Conservation (phyloP, 306 rosid genomes). For the Arachis stenosperma region DNA sequence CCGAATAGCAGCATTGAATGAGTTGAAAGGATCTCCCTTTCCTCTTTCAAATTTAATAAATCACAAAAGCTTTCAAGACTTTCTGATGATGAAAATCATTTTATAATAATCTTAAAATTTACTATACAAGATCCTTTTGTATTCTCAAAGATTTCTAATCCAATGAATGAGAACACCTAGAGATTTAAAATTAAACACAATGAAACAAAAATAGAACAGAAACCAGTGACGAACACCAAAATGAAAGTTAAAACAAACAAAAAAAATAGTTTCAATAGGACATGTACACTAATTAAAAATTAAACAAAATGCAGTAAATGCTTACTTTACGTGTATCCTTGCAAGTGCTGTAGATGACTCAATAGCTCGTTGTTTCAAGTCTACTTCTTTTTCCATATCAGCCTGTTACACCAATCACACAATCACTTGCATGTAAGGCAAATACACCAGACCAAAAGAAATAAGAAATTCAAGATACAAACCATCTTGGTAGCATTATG, state of each 20-base stretch:
- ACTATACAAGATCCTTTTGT: background rate
- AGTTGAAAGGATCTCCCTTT: background rate
- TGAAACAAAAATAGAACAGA: too few species aligned
- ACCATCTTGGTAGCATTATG: conserved; percentile 96
- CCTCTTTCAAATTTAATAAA: conserved; percentile 8
- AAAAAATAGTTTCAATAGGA: conserved; percentile 4
- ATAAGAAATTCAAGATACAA: too few species aligned
- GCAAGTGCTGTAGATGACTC: conserved; percentile 94
- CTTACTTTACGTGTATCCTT: conserved; percentile 84
- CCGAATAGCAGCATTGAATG: conserved; percentile 23
- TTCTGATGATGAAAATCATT: conserved; percentile 7
- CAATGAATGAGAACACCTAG: background rate
- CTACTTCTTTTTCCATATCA: too few species aligned
- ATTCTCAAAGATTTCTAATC: background rate
- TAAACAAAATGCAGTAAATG: conserved; percentile 27
- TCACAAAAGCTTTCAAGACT: background rate
- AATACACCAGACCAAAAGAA: conserved; percentile 11
- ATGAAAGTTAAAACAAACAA: too few species aligned
- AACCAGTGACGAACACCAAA: background rate
- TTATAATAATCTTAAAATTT: conserved; percentile 17
- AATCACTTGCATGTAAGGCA: too few species aligned
- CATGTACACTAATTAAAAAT: conserved; percentile 25
- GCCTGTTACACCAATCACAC: too few species aligned
- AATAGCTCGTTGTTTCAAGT: too few species aligned
- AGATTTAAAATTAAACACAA: too few species aligned